Percentiles rank a stretch among this genome's conserved stretches.
phyloP scores from a whole-genome alignment of 2,329 filamentous ascomycete genomes.

The Venturia carpophila region DNA sequence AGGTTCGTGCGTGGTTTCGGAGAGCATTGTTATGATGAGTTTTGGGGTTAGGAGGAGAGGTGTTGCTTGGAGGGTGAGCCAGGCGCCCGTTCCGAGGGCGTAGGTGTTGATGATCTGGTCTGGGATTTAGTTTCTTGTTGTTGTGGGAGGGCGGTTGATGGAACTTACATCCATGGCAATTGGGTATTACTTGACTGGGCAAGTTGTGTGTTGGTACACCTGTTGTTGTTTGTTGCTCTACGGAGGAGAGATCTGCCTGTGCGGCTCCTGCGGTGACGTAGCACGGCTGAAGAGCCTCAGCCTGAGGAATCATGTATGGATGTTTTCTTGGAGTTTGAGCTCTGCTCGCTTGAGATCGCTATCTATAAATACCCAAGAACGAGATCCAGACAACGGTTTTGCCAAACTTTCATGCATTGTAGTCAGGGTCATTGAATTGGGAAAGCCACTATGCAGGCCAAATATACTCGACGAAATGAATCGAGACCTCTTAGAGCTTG shows the following conservation, averaged over 20 bases:
- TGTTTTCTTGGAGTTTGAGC: no score
- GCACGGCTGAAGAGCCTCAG: neutral
- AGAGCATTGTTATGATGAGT: slow-evolving; percentile 53
- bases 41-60: slow-evolving; percentile 53
- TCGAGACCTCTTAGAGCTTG: no score
- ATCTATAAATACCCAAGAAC: no score
- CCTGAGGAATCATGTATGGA: no score
- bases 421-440: no score
- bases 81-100: slow-evolving; percentile 37
- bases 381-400: no score
- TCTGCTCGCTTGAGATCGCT: no score
- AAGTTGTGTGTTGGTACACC: neutral
- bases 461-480: no score
- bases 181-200: neutral
- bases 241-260: neutral
- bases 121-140: neutral
- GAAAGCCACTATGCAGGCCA: no score
- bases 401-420: no score
- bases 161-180: neutral
- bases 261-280: neutral
- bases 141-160: neutral
- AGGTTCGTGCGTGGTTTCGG: slow-evolving; percentile 48
- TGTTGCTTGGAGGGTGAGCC: slow-evolving; percentile 38
- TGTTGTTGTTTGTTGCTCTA: neutral
- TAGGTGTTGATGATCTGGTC: slow-evolving; percentile 37